Base-by-base conservation (phyloP, 306 rosid species). In the Lathyrus sativus region DNA sequence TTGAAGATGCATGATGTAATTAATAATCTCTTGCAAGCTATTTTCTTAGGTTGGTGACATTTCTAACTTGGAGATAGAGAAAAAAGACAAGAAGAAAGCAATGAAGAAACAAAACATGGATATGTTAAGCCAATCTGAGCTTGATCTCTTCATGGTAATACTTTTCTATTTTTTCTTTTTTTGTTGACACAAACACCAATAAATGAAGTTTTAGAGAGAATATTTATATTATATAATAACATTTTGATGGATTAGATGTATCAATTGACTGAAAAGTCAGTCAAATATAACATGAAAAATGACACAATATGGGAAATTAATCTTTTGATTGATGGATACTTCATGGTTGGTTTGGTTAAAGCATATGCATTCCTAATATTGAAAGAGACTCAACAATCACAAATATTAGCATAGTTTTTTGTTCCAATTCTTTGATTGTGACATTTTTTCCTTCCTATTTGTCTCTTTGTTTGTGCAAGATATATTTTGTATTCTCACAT, bases 131-230 rank as follows among this genome's bases (percentile, higher is more conserved):
- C 88, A 83, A 5, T 59, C 89, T 49, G 97, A 91, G 70, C 92
- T 91, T 59, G 97, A 91, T 81, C 85, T 79, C 68, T 91, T 91
- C 88, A 91, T 91, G 97, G 97, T 88, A 81, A 71, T 17, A 44
- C 8, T 53, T 54, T 14, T 42, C 45, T 22, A 22, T 17, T 35
- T 37, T 42, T 9, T 57, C 50, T 45, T 0, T 46, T 7, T 39
- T 28, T 26, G 3, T 58, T 51, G 0, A 67, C 79, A 57, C 68
- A 19, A 53, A 62, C 48, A 29, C 71, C 75, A 46, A 38, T 79
- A 35, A 35, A 45, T 74, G 69, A 45, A 28, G 6, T 62, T 35
- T 59, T 3, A 3, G 9, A 39, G 10, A 37, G 48, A 17, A 31
- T 33, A 31, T 2, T 3, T 43, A 11, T 43, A 43, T 43, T 43